These are phyloP conservation scores for Yarrowia sp. DNA, from an alignment of 805 yeast species.

Conservation along the genomic window DNA sequence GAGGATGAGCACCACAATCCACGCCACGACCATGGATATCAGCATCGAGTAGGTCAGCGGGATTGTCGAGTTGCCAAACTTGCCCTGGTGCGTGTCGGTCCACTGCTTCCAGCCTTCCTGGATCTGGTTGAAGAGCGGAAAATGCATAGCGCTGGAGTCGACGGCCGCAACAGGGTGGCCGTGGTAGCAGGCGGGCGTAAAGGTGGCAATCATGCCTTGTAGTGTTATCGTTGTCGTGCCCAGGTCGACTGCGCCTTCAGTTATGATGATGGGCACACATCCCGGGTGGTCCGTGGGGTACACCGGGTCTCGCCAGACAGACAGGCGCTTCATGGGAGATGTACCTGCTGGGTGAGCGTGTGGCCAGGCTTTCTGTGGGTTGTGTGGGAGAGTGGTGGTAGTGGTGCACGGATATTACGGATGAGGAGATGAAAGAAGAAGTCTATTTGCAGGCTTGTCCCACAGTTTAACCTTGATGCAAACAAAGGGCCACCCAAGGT, in stretches of 20 bases:
- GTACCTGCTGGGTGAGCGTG: background rate
- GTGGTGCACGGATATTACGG: background rate
- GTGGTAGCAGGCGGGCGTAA: constrained; percentile 28
- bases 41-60: constrained; percentile 13
- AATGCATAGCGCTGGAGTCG: constrained; percentile 17
- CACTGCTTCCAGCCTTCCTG: constrained; percentile 28
- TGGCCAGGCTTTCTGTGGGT: background rate
- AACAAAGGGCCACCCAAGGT: background rate
- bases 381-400: background rate
- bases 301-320: constrained; percentile 25
- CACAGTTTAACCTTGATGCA: constrained; percentile 18
- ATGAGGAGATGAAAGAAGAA: constrained; percentile 24
- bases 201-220: constrained; percentile 25
- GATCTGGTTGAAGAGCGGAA: constrained; percentile 20
- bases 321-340: constrained; percentile 21
- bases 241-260: constrained; percentile 23
- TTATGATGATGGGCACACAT: constrained; percentile 16
- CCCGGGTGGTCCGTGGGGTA: constrained; percentile 18
- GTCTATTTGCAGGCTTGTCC: constrained; percentile 27
- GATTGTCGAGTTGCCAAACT: constrained; percentile 21
- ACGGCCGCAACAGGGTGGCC: constrained; percentile 30
- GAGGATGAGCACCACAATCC: constrained; percentile 25
- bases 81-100: constrained; percentile 20
- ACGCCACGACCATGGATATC: constrained; percentile 25
- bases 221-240: background rate